These are phyloP conservation scores for Nicotiana paniculata DNA, from an alignment of 257 asterid genomes.

Conservation along the genomic window DNA sequence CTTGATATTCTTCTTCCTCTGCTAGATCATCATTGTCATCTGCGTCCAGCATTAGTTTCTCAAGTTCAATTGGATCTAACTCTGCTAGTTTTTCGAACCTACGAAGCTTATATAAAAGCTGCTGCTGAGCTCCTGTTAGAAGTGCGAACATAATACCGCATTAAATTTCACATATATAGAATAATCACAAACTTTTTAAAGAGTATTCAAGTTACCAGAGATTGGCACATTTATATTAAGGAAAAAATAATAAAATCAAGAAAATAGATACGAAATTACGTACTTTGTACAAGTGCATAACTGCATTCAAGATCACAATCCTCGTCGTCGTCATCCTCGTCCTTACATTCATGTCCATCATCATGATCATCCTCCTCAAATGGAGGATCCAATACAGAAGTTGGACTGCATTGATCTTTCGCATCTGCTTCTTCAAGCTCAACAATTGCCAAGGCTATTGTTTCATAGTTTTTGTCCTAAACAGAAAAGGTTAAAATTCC, in stretches of 20 bases:
- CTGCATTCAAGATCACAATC: conserved; percentile 46
- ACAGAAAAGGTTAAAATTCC: neutral
- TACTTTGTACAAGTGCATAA: conserved; percentile 74
- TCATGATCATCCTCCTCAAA: conserved; percentile 52
- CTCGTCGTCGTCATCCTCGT: conserved; percentile 20
- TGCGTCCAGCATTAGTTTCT: conserved; percentile 41
- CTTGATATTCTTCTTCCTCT: conserved; percentile 15
- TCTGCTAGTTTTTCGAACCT: conserved; percentile 53
- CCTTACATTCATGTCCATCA: conserved; percentile 19
- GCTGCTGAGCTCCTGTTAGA: conserved; percentile 49
- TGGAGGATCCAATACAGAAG: conserved; percentile 60
- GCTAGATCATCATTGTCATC: conserved; percentile 32
- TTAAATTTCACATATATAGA: neutral
- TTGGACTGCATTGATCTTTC: conserved; percentile 81
- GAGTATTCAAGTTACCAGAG: no score
- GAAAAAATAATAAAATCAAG: neutral
- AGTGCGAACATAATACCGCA: neutral
- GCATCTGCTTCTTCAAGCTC: conserved; percentile 49
- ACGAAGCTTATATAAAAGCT: conserved; percentile 44
- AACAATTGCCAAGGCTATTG: conserved; percentile 8
- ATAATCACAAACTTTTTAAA: neutral
- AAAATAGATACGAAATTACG: conserved; percentile 7
- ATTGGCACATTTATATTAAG: neutral
- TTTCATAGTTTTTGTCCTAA: conserved; percentile 31
- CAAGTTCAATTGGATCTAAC: conserved; percentile 61